Conservation (phyloP, 2,329 filamentous ascomycete species). For the Aureobasidium sp. region DNA sequence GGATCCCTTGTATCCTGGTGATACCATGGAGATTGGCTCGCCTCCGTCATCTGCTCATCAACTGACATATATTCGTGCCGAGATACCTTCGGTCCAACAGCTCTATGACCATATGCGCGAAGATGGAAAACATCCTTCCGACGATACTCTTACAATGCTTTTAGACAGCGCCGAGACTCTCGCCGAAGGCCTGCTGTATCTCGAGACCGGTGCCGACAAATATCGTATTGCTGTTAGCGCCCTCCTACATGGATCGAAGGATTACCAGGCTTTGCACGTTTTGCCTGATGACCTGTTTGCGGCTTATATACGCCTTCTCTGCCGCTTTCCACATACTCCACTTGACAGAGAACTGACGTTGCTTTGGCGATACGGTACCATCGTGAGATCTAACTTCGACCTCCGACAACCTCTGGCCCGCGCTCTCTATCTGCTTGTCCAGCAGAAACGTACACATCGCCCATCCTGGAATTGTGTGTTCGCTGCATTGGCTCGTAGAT, state of each 20-base stretch:
- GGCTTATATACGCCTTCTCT: slow-evolving; percentile 48
- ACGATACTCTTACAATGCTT: slow-evolving; percentile 45
- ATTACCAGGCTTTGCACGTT: background rate
- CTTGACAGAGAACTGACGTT: slow-evolving; percentile 18
- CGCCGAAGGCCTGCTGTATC: slow-evolving; percentile 43
- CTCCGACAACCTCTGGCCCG: slow-evolving; percentile 20
- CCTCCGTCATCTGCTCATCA: slow-evolving; percentile 54
- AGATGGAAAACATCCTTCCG: slow-evolving; percentile 26
- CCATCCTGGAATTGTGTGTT: slow-evolving; percentile 24
- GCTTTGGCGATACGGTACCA: background rate
- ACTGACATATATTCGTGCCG: slow-evolving; percentile 57
- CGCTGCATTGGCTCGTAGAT: slow-evolving; percentile 19
- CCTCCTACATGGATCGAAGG: slow-evolving; percentile 18
- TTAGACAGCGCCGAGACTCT: slow-evolving; percentile 47
- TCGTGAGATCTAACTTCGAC: slow-evolving; percentile 4
- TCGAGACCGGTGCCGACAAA: slow-evolving; percentile 25
- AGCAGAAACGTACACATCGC: slow-evolving; percentile 16
- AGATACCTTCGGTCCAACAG: slow-evolving; percentile 51
- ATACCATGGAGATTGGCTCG: slow-evolving; percentile 48
- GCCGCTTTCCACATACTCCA: slow-evolving; percentile 34
- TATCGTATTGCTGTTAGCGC: background rate
- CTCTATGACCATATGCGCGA: slow-evolving; percentile 54
- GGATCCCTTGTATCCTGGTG: slow-evolving; percentile 47
- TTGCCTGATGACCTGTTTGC: slow-evolving; percentile 37
- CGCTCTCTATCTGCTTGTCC: slow-evolving; percentile 25